phyloP scores from a whole-genome alignment of 495 filamentous ascomycete species.

The Bombardia bombarda region DNA sequence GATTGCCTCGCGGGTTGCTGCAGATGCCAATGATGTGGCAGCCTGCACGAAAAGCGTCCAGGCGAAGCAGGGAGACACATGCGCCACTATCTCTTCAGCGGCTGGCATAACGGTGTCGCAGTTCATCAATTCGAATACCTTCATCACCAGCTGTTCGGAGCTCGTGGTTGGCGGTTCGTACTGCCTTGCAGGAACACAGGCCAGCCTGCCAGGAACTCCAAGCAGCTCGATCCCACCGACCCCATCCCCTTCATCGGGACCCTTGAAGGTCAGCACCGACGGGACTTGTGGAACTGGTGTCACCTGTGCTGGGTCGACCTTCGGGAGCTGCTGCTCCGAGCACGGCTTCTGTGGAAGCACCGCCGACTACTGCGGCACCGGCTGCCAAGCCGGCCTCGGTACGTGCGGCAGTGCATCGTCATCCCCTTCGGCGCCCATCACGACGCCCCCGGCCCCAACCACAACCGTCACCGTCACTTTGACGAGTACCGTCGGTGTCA shows the following conservation, averaged over 20 bases:
- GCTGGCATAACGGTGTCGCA: constrained; percentile 21
- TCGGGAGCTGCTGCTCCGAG: constrained; percentile 34
- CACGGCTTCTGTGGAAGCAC: constrained; percentile 33
- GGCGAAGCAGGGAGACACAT: constrained; percentile 21
- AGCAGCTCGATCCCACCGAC: neutral
- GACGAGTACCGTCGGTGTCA: constrained; percentile 7
- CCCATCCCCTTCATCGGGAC: neutral
- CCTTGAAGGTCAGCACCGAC: constrained; percentile 18
- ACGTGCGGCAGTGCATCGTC: constrained; percentile 13
- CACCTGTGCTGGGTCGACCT: constrained; percentile 33
- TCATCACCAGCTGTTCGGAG: constrained; percentile 16
- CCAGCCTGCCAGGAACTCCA: neutral
- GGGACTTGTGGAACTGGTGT: constrained; percentile 31
- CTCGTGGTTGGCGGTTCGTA: constrained; percentile 13
- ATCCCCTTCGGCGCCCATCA: constrained; percentile 2
- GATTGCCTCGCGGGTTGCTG: constrained; percentile 1
- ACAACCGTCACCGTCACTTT: constrained; percentile 14
- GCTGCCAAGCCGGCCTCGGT: constrained; percentile 31
- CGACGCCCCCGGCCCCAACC: constrained; percentile 1
- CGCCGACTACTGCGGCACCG: constrained; percentile 28
- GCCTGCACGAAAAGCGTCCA: constrained; percentile 14
- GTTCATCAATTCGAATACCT: constrained; percentile 20
- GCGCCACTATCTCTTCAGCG: constrained; percentile 12
- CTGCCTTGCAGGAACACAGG: constrained; percentile 14
- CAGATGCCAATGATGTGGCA: neutral